These are phyloP conservation scores for Ramalina intermedia DNA, from an alignment of 495 filamentous ascomycete species.

Conservation along the genomic window DNA sequence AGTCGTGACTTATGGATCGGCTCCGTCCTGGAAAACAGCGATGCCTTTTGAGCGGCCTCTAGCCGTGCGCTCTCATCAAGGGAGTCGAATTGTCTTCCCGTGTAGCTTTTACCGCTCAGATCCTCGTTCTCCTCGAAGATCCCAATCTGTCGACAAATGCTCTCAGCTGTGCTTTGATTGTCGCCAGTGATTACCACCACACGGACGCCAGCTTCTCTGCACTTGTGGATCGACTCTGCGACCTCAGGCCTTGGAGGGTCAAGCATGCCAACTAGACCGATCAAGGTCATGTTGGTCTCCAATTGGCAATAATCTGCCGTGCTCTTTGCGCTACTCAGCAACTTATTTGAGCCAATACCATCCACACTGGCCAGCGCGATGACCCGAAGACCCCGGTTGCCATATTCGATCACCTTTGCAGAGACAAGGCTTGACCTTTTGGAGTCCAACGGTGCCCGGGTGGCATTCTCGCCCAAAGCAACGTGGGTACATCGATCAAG, in stretches of 20 bases:
- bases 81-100: constrained; percentile 84
- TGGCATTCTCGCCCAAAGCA: constrained; percentile 60
- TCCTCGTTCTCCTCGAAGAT: constrained; percentile 76
- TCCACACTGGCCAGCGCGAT: constrained; percentile 82
- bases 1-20: constrained; percentile 90
- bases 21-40: constrained; percentile 93
- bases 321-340: constrained; percentile 60
- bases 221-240: constrained; percentile 68
- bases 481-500: constrained; percentile 78
- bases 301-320: constrained; percentile 71
- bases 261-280: constrained; percentile 92
- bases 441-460: constrained; percentile 51
- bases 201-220: constrained; percentile 83
- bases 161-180: constrained; percentile 93
- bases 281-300: constrained; percentile 84
- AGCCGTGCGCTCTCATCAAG: constrained; percentile 68
- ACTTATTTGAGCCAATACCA: constrained; percentile 51
- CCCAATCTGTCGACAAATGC: constrained; percentile 92
- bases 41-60: constrained; percentile 69
- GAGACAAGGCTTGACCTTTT: constrained; percentile 53
- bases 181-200: constrained; percentile 98
- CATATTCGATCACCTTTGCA: constrained; percentile 73
- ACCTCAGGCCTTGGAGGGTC: constrained; percentile 97
- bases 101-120: constrained; percentile 83
- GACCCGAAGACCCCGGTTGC: constrained; percentile 82